Base-by-base conservation (phyloP, 495 filamentous ascomycete species). In the Penicillium cosmopolitanum region DNA sequence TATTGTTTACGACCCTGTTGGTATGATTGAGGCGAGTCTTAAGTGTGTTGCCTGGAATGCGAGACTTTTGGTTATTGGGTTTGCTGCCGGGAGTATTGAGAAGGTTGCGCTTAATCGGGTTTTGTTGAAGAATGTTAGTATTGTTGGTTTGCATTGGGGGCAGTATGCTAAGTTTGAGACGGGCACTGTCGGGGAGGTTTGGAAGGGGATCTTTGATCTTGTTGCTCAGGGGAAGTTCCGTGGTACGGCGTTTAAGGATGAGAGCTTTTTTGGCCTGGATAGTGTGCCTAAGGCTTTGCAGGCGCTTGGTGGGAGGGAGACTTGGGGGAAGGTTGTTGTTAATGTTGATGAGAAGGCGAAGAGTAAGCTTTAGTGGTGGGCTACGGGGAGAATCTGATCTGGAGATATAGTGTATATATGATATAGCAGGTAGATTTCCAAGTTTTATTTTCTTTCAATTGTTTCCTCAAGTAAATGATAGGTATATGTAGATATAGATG, bases 241-340 rank as follows among this genome's bases (percentile, higher is more conserved):
- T 71, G 87, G 89, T 0, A 97, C 92, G 3, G 86, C 88, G 44
- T 97, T 91, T 66, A 87, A 82, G 31, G 93, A 96, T 70, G 80
- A 85, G 77, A 86, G 86, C 60, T 97, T 91, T 73, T 83, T 89
- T 28, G 93, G 94, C 0, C 72, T 98, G 56, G 91, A 96, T 69
- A 85, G 81, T 56, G 84, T 98, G 18, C 86, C 88, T 0, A 82
- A 83, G 55, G 94, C 94, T 0, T 73, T 98, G 66, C 77, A 87
- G 68, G 87, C 88, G 15, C 76, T 98, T 40, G 93, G 90, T 0
- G 82, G 83, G 15, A 78, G 94, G 47, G 91, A 89, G 64, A 96
- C 91, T 0, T 98, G 94, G 94, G 94, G 94, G 0, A 98, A 98
- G 82, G 94, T 97, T 2, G 91, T 98, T 1, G 89, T 97, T 3